Evolutionary conservation across 2,329 filamentous ascomycete genomes (phyloP).

Genomic region (Penicillium sp.): DNA sequence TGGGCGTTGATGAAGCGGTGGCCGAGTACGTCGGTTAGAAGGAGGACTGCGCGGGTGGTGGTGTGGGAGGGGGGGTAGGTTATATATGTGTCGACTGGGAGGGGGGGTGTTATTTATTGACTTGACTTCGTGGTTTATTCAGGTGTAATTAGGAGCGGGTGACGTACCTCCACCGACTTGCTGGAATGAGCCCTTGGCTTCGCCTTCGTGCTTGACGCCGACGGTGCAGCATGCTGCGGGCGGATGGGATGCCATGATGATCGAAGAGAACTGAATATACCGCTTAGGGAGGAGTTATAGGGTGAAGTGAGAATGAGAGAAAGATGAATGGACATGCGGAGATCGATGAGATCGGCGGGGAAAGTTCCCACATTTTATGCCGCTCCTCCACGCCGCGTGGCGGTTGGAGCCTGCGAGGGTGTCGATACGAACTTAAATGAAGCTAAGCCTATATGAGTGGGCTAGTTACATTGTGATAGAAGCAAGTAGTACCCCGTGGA

Average conservation of each 20-base stretch:
- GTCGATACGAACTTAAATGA: background rate
- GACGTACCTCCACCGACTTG: conserved; percentile 18
- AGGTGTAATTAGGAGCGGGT: background rate
- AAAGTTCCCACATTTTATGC: background rate
- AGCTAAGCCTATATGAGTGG: background rate
- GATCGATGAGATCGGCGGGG: background rate
- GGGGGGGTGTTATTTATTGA: background rate
- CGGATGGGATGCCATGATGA: conserved; percentile 20
- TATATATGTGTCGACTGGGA: conserved; percentile 20
- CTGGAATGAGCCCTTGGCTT: conserved; percentile 16
- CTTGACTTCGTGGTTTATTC: background rate
- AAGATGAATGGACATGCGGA: background rate
- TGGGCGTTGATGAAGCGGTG: conserved; percentile 25
- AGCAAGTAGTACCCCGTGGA: background rate
- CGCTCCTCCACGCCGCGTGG: background rate
- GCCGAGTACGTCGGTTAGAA: conserved; percentile 22
- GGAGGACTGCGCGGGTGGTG: conserved; percentile 17
- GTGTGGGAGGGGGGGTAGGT: conserved; percentile 6
- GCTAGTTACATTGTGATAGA: background rate
- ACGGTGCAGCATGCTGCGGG: conserved; percentile 18
- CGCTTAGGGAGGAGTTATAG: background rate
- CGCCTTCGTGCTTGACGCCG: conserved; percentile 21
- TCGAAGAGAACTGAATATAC: background rate
- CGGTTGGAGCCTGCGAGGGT: background rate
- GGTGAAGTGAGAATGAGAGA: background rate